Evolutionary conservation across 257 asterid species (phyloP).

Genomic region (Ocimum tenuiflorum): DNA sequence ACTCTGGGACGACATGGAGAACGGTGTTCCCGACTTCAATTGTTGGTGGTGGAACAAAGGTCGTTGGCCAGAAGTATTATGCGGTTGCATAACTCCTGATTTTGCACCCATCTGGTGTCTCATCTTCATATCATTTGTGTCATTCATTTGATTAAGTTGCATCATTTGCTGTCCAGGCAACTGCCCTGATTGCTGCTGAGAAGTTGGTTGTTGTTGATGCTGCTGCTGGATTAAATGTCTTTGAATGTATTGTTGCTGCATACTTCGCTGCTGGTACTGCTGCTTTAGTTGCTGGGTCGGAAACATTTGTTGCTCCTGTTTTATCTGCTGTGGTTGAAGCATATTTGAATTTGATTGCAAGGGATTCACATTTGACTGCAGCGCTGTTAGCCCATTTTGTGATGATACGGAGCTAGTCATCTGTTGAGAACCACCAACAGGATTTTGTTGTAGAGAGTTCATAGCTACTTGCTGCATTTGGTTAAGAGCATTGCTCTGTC

Average conservation of each 20-base stretch:
- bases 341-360: constrained; percentile 53
- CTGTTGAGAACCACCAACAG: constrained; percentile 64
- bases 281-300: constrained; percentile 64
- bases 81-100: constrained; percentile 62
- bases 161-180: constrained; percentile 56
- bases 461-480: constrained; percentile 72
- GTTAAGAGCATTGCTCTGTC: constrained; percentile 62
- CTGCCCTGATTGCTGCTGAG: constrained; percentile 55
- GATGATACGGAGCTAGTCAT: constrained; percentile 59
- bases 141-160: constrained; percentile 66
- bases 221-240: constrained; percentile 61
- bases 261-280: constrained; percentile 62
- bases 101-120: constrained; percentile 76
- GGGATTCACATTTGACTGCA: constrained; percentile 57
- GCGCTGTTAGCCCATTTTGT: constrained; percentile 47
- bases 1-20: constrained; percentile 71
- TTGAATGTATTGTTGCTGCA: constrained; percentile 48
- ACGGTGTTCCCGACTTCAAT: constrained; percentile 53
- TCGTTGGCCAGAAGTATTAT: constrained; percentile 60
- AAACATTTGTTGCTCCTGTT: constrained; percentile 73
- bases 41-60: constrained; percentile 60
- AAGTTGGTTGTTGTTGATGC: constrained; percentile 43
- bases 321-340: constrained; percentile 68
- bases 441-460: constrained; percentile 72
- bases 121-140: constrained; percentile 64